phyloP scores from a whole-genome alignment of 2,329 filamentous ascomycete genomes.

The Ustulina deusta region DNA sequence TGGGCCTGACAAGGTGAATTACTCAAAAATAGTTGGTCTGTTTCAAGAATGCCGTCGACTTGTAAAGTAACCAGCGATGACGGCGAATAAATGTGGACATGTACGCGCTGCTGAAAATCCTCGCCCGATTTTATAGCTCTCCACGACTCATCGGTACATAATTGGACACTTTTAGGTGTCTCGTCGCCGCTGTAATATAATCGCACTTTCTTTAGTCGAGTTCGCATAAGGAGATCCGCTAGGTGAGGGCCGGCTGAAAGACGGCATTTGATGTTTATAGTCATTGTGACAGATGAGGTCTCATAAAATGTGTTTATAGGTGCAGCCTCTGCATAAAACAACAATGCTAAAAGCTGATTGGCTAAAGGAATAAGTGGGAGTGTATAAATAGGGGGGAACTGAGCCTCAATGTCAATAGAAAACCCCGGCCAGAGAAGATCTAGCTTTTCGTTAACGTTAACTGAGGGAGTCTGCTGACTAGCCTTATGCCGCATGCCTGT shows the following conservation, averaged over 20 bases:
- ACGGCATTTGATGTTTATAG: neutral
- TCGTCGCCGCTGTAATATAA: neutral
- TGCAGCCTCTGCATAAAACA: neutral
- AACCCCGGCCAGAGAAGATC: neutral
- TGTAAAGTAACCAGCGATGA: neutral
- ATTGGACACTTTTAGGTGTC: neutral
- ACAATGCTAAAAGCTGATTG: neutral
- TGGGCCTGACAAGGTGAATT: neutral
- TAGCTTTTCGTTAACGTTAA: conserved; percentile 1
- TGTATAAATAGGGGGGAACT: neutral
- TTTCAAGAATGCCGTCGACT: neutral
- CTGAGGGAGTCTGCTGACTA: neutral
- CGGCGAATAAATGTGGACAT: neutral
- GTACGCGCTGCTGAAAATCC: neutral
- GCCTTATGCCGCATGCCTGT: neutral
- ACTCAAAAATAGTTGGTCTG: neutral
- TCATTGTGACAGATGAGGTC: neutral
- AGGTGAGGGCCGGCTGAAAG: neutral
- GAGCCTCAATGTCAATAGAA: neutral
- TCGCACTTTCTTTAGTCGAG: neutral
- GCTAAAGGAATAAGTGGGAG: neutral
- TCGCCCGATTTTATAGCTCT: neutral
- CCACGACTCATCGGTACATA: neutral
- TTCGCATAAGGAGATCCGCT: neutral
- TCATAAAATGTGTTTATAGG: conserved; percentile 1